phyloP scores from a whole-genome alignment of 306 rosid species.

The Ormosia emarginata region DNA sequence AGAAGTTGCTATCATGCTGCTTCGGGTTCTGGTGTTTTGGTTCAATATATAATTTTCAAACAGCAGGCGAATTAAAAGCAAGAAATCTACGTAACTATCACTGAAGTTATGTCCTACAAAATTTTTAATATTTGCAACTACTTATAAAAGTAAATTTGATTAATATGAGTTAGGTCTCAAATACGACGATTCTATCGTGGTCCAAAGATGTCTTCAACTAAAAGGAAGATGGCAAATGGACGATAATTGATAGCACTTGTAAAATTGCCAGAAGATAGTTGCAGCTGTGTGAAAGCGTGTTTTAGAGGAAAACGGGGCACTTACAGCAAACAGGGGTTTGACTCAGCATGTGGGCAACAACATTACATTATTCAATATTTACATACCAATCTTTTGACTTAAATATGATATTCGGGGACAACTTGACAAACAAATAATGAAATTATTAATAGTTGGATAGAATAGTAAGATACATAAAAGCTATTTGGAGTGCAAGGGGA shows the following conservation, averaged over 20 bases:
- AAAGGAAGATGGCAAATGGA: not conserved
- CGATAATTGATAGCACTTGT: not conserved
- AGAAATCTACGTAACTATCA: not conserved
- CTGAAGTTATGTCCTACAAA: not conserved
- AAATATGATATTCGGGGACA: not conserved
- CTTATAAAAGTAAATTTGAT: not conserved
- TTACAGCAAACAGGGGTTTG: not conserved
- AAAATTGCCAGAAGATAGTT: not conserved
- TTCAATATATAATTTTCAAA: not conserved
- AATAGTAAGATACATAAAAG: not conserved
- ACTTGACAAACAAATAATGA: not conserved
- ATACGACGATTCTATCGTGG: not conserved
- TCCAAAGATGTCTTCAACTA: not conserved
- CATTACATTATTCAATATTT: not conserved
- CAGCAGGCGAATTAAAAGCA: not conserved
- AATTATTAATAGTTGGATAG: not conserved
- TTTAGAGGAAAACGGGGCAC: not conserved
- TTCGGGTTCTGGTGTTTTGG: not conserved
- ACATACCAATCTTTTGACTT: not conserved
- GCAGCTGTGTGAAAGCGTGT: not conserved
- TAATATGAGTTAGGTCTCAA: not conserved
- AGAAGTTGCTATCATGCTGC: not conserved
- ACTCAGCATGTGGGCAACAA: not conserved
- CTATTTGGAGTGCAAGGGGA: not conserved
- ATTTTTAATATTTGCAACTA: not conserved